Base-by-base conservation (phyloP, 805 yeast species). In the Metschnikowia corniflorae region DNA sequence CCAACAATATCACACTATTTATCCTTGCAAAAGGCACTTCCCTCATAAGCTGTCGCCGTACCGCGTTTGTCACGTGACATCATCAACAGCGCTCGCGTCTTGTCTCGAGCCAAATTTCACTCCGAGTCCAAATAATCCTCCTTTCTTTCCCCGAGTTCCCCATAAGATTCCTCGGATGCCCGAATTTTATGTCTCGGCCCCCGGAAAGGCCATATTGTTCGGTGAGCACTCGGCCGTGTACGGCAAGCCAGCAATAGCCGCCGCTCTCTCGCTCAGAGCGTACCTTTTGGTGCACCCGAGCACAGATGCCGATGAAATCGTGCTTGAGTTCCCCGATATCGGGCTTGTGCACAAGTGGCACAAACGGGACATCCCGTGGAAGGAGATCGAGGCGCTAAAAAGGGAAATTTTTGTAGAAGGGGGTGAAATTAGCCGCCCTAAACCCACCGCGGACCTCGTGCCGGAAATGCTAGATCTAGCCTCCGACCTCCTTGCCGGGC, bases 201-300 rank as follows among this genome's bases (percentile, higher is more conserved):
- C 98, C 0, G 98, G 98, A 4, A 93, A 93, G 55, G 95, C 88
- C 29, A 93, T 93, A 50, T 71, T 93, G 23, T 93, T 89, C 58
- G 98, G 98, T 16, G 98, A 93, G 56, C 98, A 93, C 55, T 85
- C 97, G 6, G 97, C 94, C 2, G 98, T 93, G 0, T 86, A 85
- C 57, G 81, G 85, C 30, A 85, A 80, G 65, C 96, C 96, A 1
- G 97, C 97, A 9, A 85, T 93, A 35, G 97, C 98, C 2, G 97
- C 97, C 0, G 93, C 96, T 4, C 74, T 91, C 7, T 82, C 93
- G 6, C 66, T 93, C 40, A 74, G 96, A 51, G 85, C 97, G 0
- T 91, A 86, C 51, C 61, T 89, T 6, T 62, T 84, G 15, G 93
- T 85, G 2, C 59, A 78, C 3, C 69, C 74, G 14, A 65, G 63